Percentiles rank a stretch among this genome's conserved stretches.
Evolutionary conservation across 1,284 basidiomycete species (phyloP).

Genomic region (Malassezia equina): DNA sequence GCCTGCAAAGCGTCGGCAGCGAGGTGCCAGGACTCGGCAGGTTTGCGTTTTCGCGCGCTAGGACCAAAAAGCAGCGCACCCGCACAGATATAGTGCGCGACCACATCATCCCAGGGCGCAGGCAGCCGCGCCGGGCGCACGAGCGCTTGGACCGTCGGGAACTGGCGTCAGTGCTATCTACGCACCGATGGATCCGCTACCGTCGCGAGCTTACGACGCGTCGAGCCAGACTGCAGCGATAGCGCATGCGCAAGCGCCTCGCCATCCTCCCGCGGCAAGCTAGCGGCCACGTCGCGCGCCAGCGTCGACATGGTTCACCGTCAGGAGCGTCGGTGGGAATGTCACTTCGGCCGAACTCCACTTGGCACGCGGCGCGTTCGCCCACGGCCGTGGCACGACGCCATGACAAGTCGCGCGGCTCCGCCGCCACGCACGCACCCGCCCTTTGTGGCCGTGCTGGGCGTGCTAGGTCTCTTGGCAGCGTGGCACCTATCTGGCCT

Average conservation of each 20-base stretch:
- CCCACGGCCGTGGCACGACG: not conserved
- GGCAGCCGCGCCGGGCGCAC: slow-evolving; percentile 22
- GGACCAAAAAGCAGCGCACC: slow-evolving; percentile 17
- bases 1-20: slow-evolving; percentile 32
- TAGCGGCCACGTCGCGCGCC: not conserved
- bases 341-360: too few species aligned
- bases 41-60: not conserved
- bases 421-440: not conserved
- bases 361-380: too few species aligned
- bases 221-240: slow-evolving; percentile 12
- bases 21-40: slow-evolving; percentile 15
- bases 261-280: slow-evolving; percentile 15
- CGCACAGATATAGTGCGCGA: slow-evolving; percentile 22
- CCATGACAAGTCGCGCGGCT: not conserved
- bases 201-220: slow-evolving; percentile 6
- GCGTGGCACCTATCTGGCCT: slow-evolving; percentile 26
- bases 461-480: slow-evolving; percentile 21
- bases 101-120: slow-evolving; percentile 37
- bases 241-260: slow-evolving; percentile 28
- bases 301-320: not conserved
- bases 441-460: slow-evolving; percentile 24
- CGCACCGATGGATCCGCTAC: slow-evolving; percentile 11
- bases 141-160: slow-evolving; percentile 2
- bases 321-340: too few species aligned
- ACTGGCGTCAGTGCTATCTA: slow-evolving; percentile 15